These are phyloP conservation scores for Brassica carinata DNA, from an alignment of 345 rosid genomes.

Conservation along the genomic window DNA sequence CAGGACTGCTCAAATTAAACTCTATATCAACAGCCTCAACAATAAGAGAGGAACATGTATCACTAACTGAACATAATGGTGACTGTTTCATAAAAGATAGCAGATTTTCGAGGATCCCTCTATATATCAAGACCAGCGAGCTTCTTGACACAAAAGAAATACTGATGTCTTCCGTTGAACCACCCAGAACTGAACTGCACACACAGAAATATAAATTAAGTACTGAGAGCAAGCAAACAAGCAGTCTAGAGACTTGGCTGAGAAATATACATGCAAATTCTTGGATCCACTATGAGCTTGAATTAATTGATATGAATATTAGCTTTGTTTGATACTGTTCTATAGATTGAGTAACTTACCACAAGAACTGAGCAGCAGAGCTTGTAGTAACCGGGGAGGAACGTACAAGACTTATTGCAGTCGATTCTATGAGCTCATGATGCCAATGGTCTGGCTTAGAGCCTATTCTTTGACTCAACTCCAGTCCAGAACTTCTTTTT, in stretches of 20 bases:
- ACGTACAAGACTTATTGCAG: conserved; percentile 57
- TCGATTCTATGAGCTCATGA: conserved; percentile 74
- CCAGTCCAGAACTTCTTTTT: conserved; percentile 45
- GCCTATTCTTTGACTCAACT: conserved; percentile 45
- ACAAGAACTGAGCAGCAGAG: conserved; percentile 57
- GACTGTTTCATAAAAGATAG: conserved; percentile 59
- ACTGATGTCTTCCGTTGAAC: conserved; percentile 51
- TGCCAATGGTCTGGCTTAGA: conserved; percentile 68
- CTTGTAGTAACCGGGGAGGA: conserved; percentile 46
- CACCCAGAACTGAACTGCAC: conserved; percentile 84
- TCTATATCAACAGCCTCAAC: conserved; percentile 36
- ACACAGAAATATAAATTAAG: conserved; percentile 24
- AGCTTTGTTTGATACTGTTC: conserved; percentile 9
- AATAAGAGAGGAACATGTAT: conserved; percentile 49
- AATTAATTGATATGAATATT: conserved; percentile 4
- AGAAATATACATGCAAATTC: not conserved
- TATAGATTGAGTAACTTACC: conserved; percentile 49
- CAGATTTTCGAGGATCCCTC: conserved; percentile 55
- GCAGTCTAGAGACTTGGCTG: conserved; percentile 12
- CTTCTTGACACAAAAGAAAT: conserved; percentile 60
- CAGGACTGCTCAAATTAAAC: conserved; percentile 37
- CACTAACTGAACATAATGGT: conserved; percentile 60
- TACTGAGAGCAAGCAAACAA: conserved; percentile 26
- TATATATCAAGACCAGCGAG: conserved; percentile 52
- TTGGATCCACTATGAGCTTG: not conserved